Conservation (phyloP, 2,329 filamentous ascomycete genomes). For the Colletotrichum musae region DNA sequence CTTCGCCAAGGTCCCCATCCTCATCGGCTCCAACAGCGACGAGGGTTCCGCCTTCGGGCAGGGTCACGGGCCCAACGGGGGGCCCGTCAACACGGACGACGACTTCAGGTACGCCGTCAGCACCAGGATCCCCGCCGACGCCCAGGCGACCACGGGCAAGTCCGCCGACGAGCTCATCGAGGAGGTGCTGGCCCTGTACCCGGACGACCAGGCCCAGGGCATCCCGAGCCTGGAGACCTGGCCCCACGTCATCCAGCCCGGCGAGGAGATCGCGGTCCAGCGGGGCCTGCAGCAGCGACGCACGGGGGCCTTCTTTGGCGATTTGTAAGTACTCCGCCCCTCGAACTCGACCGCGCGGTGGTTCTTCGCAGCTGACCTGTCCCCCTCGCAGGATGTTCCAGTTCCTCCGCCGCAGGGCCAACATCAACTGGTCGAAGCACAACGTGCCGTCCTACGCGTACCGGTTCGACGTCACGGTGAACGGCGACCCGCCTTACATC, state of each 20-base stretch:
- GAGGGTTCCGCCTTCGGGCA: conserved; percentile 47
- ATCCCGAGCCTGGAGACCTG: conserved; percentile 52
- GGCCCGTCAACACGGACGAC: conserved; percentile 47
- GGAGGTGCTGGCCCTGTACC: conserved; percentile 47
- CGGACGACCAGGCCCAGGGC: conserved; percentile 51
- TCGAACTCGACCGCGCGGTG: background rate
- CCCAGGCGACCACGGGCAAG: conserved; percentile 43
- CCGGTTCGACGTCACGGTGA: conserved; percentile 51
- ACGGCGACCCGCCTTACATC: conserved; percentile 42
- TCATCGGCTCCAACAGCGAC: conserved; percentile 54
- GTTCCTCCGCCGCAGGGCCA: conserved; percentile 47
- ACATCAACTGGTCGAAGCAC: conserved; percentile 46
- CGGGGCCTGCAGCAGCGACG: conserved; percentile 50
- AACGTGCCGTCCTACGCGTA: conserved; percentile 49
- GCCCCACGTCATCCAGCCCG: conserved; percentile 48
- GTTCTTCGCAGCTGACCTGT: conserved; percentile 1
- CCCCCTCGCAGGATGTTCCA: conserved; percentile 44
- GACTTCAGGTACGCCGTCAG: conserved; percentile 45
- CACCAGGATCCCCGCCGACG: conserved; percentile 35
- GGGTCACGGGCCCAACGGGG: conserved; percentile 40
- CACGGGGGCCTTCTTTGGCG: conserved; percentile 48
- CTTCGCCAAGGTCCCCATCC: conserved; percentile 53
- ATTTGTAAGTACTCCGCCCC: conserved; percentile 34
- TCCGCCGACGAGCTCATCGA: conserved; percentile 43
- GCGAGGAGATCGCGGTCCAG: conserved; percentile 44